These are phyloP conservation scores for Cenchrus purpureus DNA, from an alignment of 176 grass and related monocot species.

Conservation along the genomic window DNA sequence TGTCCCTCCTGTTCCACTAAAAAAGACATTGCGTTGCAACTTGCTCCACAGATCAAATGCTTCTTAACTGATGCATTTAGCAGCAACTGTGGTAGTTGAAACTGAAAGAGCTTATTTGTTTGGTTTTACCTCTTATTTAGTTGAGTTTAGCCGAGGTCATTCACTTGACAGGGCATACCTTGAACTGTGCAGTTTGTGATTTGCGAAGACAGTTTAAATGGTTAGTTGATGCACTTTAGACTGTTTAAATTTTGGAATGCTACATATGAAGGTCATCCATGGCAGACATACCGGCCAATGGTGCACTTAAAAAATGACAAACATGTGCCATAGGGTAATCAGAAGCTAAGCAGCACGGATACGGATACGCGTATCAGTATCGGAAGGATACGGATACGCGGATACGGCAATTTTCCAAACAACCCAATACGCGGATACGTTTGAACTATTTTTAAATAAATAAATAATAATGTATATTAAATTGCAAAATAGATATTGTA, in stretches of 20 bases:
- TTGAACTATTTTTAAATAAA: no score
- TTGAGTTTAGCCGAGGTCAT: constrained; percentile 8
- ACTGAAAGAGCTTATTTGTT: constrained; percentile 27
- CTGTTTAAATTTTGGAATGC: background rate
- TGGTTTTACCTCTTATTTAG: background rate
- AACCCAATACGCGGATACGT: no score
- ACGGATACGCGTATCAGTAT: no score
- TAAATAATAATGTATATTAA: no score
- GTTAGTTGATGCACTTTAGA: background rate
- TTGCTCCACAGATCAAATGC: constrained; percentile 17
- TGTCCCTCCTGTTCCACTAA: no score
- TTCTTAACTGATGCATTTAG: background rate
- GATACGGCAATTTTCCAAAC: no score
- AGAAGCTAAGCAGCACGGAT: no score
- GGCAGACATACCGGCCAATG: background rate
- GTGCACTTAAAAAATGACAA: background rate
- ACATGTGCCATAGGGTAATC: background rate
- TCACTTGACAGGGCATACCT: background rate
- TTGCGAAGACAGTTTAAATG: constrained; percentile 21
- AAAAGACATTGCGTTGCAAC: background rate
- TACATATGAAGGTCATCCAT: background rate
- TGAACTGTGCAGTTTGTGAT: no score
- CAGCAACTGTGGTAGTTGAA: background rate
- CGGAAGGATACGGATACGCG: no score
- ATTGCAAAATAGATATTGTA: no score